Conservation (phyloP, 306 rosid genomes). For the Dalbergia oliveri region DNA sequence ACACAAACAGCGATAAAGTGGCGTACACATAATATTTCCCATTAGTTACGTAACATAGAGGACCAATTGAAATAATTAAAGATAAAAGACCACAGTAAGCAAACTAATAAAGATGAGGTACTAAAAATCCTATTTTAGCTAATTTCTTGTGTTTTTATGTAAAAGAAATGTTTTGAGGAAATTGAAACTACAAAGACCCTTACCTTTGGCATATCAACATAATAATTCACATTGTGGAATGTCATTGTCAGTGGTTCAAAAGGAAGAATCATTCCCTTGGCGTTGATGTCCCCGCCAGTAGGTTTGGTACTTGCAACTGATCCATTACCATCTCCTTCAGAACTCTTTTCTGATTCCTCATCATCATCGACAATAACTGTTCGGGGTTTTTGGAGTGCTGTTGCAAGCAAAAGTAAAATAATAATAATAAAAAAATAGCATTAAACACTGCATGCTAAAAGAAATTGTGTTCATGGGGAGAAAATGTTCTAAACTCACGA, state of each 20-base stretch:
- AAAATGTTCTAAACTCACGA: conserved; percentile 61
- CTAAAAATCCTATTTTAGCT: too few relatives aligned
- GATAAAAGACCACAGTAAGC: too few relatives aligned
- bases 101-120: too few relatives aligned
- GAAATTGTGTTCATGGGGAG: not conserved
- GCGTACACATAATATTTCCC: too few relatives aligned
- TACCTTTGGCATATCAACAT: conserved; percentile 85
- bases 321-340: conserved; percentile 46
- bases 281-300: conserved; percentile 31
- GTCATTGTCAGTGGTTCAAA: conserved; percentile 86
- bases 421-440: not conserved
- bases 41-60: too few relatives aligned
- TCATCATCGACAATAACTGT: conserved; percentile 54
- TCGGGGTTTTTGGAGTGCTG: conserved; percentile 69
- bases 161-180: not conserved
- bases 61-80: too few relatives aligned
- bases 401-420: conserved; percentile 30
- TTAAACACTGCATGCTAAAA: conserved; percentile 6
- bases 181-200: conserved; percentile 20
- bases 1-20: too few relatives aligned
- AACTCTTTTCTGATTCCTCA: conserved; percentile 46
- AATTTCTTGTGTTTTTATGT: conserved; percentile 6
- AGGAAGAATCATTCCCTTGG: conserved; percentile 96
- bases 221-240: conserved; percentile 76
- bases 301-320: conserved; percentile 30